A percentile compares a stretch with the other conserved stretches of the same genome.
phyloP scores from a whole-genome alignment of 257 asterid species.

The Vinca minor region DNA sequence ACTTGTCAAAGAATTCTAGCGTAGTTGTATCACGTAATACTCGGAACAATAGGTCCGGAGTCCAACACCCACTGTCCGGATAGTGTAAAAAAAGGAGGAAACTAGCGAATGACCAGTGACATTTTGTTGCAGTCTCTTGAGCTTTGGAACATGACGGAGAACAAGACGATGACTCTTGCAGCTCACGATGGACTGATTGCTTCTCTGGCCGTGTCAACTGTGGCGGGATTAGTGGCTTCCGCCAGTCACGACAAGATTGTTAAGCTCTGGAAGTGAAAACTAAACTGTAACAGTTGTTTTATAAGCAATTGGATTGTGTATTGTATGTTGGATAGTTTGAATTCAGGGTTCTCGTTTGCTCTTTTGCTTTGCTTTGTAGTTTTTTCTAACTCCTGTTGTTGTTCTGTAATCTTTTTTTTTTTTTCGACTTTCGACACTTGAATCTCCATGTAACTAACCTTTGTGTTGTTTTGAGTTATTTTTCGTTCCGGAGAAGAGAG shows the following conservation, averaged over 20 bases:
- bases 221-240: slow-evolving; percentile 76
- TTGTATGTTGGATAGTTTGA: not conserved
- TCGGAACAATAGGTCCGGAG: too few relatives aligned
- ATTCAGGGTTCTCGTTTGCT: not conserved
- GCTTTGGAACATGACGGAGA: slow-evolving; percentile 83
- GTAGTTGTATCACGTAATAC: too few relatives aligned
- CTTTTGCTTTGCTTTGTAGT: not conserved
- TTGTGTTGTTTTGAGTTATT: not conserved
- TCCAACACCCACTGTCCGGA: slow-evolving; percentile 54
- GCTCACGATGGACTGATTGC: slow-evolving; percentile 82
- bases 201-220: slow-evolving; percentile 66
- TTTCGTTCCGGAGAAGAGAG: too few relatives aligned
- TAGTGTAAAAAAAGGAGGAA: not conserved
- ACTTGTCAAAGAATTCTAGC: too few relatives aligned
- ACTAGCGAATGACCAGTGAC: not conserved
- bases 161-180: slow-evolving; percentile 69
- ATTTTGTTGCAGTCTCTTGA: slow-evolving; percentile 56
- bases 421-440: too few relatives aligned
- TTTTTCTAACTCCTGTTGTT: not conserved
- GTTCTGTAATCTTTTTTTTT: too few relatives aligned
- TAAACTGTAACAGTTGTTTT: too few relatives aligned
- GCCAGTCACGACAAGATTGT: slow-evolving; percentile 85
- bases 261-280: slow-evolving; percentile 56
- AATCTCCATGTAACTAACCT: not conserved
- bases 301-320: not conserved